Evolutionary conservation across 1,284 basidiomycete species (phyloP), one percentile per base, ranked within the genome.

Genomic region (Sporisorium sorghi): DNA sequence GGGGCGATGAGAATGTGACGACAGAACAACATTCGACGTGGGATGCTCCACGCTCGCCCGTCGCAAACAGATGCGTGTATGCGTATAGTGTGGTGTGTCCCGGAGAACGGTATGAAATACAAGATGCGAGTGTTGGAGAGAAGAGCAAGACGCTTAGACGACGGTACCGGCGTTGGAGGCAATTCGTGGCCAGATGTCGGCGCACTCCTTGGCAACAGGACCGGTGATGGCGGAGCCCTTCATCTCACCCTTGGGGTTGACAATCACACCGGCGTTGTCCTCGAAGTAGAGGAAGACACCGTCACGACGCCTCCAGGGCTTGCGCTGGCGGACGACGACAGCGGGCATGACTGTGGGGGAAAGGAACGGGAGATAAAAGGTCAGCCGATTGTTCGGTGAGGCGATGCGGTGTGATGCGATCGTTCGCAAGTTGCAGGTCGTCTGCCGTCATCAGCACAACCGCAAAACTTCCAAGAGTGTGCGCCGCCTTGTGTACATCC

Each of bases 271-370:
- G 58, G 77, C 77, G 78, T 82, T 83, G 78, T 82, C 94, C 92
- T 96, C 96, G 80, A 99, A 99, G 90, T 97, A 97, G 85, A 99
- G 91, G 91, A 97, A 97, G 78, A 98, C 93, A 87, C 96, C 96
- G 85, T 99, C 96, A 87, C 90, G 90, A 88, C 96, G 89, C 85
- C 97, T 91, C 96, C 96, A 99, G 73, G 96, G 90, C 88, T 99
- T 99, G 86, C 96, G 92, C 88, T 99, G 97, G 78, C 96, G 94
- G 83, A 98, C 90, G 84, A 99, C 91, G 81, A 99, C 93, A 79
- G 93, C 92, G 84, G 95, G 95, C 93, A 98, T 95, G 71, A 97
- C 95, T 94, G 79, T 19, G 46, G 14, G 39, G 59, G 52, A 42
- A 43, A 26, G 49, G 21, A 21, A 19, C 21, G 1, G 21, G n/a